A percentile compares a stretch with the other conserved stretches of the same genome.
Conservation (phyloP, 768 basidiomycete genomes). For the Goffeauzyma gilvescens region DNA sequence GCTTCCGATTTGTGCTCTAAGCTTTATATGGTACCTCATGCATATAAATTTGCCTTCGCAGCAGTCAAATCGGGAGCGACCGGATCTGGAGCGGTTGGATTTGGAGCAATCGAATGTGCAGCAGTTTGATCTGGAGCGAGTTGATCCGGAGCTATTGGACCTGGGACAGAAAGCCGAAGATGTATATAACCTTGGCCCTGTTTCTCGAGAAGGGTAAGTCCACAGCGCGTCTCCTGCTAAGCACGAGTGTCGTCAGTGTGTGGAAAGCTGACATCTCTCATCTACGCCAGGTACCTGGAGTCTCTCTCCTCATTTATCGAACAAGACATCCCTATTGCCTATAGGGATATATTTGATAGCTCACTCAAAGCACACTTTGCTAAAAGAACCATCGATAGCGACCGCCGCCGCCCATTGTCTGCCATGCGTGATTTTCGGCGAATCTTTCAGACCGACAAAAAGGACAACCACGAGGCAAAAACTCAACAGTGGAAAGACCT, state of each 20-base stretch:
- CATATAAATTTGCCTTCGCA: too few species aligned
- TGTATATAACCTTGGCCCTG: slow-evolving; percentile 1
- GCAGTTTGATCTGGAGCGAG: neutral
- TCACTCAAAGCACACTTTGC: slow-evolving; percentile 1
- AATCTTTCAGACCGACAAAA: slow-evolving; percentile 24
- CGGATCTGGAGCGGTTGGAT: too few species aligned
- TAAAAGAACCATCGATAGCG: neutral
- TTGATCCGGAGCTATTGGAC: neutral
- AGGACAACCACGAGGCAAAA: slow-evolving; percentile 4
- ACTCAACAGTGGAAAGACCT: slow-evolving; percentile 15
- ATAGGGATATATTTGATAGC: neutral
- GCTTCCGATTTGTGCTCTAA: too few species aligned
- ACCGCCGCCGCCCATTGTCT: neutral
- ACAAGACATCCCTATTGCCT: neutral
- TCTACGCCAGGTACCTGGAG: neutral
- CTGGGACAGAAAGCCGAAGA: slow-evolving; percentile 2
- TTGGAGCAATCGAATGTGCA: too few species aligned
- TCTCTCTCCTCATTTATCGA: neutral
- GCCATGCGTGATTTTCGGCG: slow-evolving; percentile 18
- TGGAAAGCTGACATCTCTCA: neutral
- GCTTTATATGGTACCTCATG: too few species aligned
- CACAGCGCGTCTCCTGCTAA: neutral
- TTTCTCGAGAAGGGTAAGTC: neutral
- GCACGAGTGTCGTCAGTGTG: neutral
- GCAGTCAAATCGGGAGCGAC: too few species aligned